A percentile compares a stretch with the other conserved stretches of the same genome.
phyloP scores from a whole-genome alignment of 441 rosid species.

The Brassica hybrid region DNA sequence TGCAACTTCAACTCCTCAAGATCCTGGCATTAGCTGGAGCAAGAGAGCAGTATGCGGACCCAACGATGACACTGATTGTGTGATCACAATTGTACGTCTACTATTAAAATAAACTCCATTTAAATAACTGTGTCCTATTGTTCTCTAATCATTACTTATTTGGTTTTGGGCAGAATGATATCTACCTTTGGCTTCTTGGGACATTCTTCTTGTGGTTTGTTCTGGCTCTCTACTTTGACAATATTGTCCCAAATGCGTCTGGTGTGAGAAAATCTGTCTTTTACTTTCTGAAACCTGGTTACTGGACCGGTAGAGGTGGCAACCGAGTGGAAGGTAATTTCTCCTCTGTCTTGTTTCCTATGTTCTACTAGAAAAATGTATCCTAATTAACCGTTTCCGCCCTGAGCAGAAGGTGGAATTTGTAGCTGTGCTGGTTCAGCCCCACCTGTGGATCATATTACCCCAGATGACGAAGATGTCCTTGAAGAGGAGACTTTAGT shows the following conservation, averaged over 20 bases:
- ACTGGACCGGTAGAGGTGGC: conserved; percentile 92
- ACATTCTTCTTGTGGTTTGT: conserved; percentile 69
- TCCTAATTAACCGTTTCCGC: conserved; percentile 30
- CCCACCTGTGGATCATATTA: conserved; percentile 53
- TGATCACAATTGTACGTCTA: conserved; percentile 69
- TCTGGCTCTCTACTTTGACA: conserved; percentile 84
- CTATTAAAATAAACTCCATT: conserved; percentile 9
- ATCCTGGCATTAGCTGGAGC: conserved; percentile 81
- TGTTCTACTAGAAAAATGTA: too few species aligned
- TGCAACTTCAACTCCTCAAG: conserved; percentile 70
- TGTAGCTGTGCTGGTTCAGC: conserved; percentile 73
- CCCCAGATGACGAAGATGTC: conserved; percentile 87
- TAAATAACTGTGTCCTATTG: background rate
- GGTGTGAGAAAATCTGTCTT: conserved; percentile 76
- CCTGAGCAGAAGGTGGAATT: conserved; percentile 70
- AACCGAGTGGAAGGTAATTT: conserved; percentile 68
- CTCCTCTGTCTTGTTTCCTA: conserved; percentile 21
- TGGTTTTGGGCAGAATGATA: conserved; percentile 65
- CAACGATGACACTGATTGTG: conserved; percentile 53
- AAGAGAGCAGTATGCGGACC: conserved; percentile 58
- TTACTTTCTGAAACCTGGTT: conserved; percentile 79
- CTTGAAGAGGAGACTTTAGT: conserved; percentile 76
- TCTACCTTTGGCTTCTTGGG: conserved; percentile 66
- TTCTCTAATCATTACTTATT: conserved; percentile 24
- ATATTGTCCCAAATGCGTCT: conserved; percentile 73